Conservation (phyloP, 1,284 basidiomycete species). For the Ustilago xerochloae region DNA sequence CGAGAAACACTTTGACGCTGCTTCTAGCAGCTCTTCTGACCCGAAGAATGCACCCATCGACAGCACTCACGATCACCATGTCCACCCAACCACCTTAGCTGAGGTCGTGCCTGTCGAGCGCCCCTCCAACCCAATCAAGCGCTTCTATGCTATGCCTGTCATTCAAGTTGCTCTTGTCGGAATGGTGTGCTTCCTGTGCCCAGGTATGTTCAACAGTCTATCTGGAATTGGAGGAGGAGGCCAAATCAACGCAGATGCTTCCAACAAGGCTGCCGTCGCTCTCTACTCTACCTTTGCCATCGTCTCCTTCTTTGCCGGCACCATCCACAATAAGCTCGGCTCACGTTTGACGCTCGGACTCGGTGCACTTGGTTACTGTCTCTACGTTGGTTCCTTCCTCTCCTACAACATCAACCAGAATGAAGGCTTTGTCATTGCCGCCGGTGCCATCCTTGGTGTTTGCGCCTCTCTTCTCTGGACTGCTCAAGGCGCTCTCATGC, state of each 20-base stretch:
- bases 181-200: conserved; percentile 69
- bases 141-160: conserved; percentile 29
- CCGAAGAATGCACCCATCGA: conserved; percentile 17
- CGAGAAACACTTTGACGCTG: conserved; percentile 34
- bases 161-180: conserved; percentile 40
- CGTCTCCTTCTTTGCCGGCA: conserved; percentile 75
- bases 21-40: conserved; percentile 31
- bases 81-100: conserved; percentile 25
- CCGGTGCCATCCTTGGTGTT: conserved; percentile 83
- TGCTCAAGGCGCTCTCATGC: conserved; percentile 81
- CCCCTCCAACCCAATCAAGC: conserved; percentile 27
- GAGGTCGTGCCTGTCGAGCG: conserved; percentile 11
- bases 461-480: conserved; percentile 80
- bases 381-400: conserved; percentile 80
- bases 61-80: conserved; percentile 11
- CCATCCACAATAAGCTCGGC: conserved; percentile 75
- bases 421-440: conserved; percentile 72
- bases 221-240: conserved; percentile 72
- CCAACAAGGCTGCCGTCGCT: conserved; percentile 49
- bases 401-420: conserved; percentile 68
- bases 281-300: conserved; percentile 63
- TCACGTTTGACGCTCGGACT: conserved; percentile 77
- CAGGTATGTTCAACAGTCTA: conserved; percentile 73
- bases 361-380: conserved; percentile 72
- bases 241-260: conserved; percentile 40